Conservation (phyloP, 2,329 filamentous ascomycete species). For the Penicillium sp. region DNA sequence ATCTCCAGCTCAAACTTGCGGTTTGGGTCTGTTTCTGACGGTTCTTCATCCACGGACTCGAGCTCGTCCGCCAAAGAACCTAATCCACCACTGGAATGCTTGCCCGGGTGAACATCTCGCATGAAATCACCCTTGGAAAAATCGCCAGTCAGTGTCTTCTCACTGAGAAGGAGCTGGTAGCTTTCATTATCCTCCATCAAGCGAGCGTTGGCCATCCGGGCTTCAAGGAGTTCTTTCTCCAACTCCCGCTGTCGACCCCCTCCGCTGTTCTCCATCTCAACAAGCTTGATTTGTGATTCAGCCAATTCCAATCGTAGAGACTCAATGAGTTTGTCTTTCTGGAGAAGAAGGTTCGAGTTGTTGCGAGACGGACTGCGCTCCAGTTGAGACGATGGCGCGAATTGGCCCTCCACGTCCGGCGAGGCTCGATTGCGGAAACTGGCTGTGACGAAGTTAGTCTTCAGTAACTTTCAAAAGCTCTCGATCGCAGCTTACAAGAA, state of each 20-base stretch:
- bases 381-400: slow-evolving; percentile 79
- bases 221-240: slow-evolving; percentile 85
- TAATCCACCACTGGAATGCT: slow-evolving; percentile 38
- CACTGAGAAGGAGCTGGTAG: slow-evolving; percentile 89
- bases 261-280: slow-evolving; percentile 89
- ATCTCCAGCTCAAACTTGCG: slow-evolving; percentile 75
- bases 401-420: slow-evolving; percentile 71
- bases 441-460: slow-evolving; percentile 32
- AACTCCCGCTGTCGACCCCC: slow-evolving; percentile 83
- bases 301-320: slow-evolving; percentile 86
- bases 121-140: slow-evolving; percentile 80
- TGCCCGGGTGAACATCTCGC: slow-evolving; percentile 52
- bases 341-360: slow-evolving; percentile 82
- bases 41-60: slow-evolving; percentile 64
- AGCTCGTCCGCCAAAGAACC: slow-evolving; percentile 82
- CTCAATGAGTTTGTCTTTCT: slow-evolving; percentile 97
- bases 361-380: slow-evolving; percentile 85
- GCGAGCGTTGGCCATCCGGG: slow-evolving; percentile 90
- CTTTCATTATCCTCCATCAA: slow-evolving; percentile 99
- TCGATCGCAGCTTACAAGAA: slow-evolving; percentile 46
- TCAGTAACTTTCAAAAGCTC: background rate
- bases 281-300: slow-evolving; percentile 90
- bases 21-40: slow-evolving; percentile 57
- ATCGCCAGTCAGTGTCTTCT: slow-evolving; percentile 93
- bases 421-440: slow-evolving; percentile 53